These are phyloP conservation scores for Hortiboletus rubellus DNA, from an alignment of 1,284 basidiomycete genomes.

Conservation along the genomic window DNA sequence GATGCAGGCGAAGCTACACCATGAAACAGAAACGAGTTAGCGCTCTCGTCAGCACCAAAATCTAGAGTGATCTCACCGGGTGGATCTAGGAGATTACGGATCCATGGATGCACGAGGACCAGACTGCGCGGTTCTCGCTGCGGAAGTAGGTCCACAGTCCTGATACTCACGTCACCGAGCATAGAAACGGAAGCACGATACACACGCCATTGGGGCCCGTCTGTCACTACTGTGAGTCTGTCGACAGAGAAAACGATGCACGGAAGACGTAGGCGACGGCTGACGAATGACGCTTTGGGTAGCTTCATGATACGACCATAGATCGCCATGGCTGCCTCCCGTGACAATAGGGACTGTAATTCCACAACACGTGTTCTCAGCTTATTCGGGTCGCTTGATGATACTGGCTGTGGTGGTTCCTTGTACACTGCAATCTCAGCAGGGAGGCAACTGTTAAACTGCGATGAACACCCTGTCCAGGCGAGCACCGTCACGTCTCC, in stretches of 20 bases:
- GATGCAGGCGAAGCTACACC: background rate
- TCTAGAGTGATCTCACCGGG: background rate
- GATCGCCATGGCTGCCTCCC: background rate
- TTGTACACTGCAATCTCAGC: constrained; percentile 10
- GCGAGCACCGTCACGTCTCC: constrained; percentile 12
- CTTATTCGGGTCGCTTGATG: background rate
- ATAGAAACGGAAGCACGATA: constrained; percentile 1
- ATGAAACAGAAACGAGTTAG: background rate
- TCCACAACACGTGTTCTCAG: background rate
- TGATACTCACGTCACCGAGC: constrained; percentile 1
- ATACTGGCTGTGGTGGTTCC: background rate
- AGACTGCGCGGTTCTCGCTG: background rate
- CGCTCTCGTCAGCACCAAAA: background rate
- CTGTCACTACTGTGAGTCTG: background rate
- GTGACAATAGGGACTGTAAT: background rate
- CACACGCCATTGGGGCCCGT: background rate
- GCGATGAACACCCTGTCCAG: constrained; percentile 12
- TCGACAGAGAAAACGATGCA: constrained; percentile 1
- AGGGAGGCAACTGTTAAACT: constrained; percentile 19
- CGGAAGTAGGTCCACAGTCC: background rate
- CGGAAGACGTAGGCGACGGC: constrained; percentile 6
- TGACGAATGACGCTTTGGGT: constrained; percentile 1
- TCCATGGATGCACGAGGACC: constrained; percentile 8
- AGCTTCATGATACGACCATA: constrained; percentile 1
- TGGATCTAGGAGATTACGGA: background rate